phyloP scores from a whole-genome alignment of 257 asterid genomes.

The Craterostigma plantagineum region DNA sequence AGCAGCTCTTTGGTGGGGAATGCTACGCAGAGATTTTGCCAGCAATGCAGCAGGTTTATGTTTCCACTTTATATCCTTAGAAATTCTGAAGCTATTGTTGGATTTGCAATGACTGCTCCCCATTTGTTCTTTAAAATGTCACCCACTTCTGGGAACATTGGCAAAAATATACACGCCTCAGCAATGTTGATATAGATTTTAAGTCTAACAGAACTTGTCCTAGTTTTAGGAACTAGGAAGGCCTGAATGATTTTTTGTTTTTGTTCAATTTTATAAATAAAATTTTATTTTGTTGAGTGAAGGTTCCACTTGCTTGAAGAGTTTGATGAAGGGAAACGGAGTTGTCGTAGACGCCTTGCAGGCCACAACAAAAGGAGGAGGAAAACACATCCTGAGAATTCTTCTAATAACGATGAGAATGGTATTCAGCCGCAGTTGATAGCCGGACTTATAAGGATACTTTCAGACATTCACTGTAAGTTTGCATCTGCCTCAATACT shows the following conservation, averaged over 20 bases:
- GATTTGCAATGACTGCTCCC: too few relatives aligned
- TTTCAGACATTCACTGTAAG: conserved; percentile 71
- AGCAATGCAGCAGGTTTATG: conserved; percentile 86
- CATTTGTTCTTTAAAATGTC: too few relatives aligned
- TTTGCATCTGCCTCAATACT: too few relatives aligned
- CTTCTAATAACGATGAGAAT: conserved; percentile 34
- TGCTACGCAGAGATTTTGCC: conserved; percentile 82
- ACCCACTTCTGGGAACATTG: too few relatives aligned
- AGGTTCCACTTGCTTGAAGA: conserved; percentile 88
- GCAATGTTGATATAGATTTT: too few relatives aligned
- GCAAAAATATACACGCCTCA: too few relatives aligned
- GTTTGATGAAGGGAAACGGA: conserved; percentile 89
- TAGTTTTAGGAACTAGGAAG: too few relatives aligned
- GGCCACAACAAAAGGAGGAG: conserved; percentile 81
- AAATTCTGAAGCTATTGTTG: too few relatives aligned
- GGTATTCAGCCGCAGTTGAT: conserved; percentile 56
- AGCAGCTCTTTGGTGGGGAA: conserved; percentile 54
- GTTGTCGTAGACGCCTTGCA: conserved; percentile 89
- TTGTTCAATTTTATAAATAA: background rate
- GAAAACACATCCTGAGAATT: conserved; percentile 78
- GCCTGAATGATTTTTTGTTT: background rate
- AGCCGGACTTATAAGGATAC: conserved; percentile 71
- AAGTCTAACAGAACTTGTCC: too few relatives aligned
- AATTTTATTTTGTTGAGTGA: conserved; percentile 5
- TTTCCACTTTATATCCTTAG: background rate